Percentiles rank a stretch among this genome's conserved stretches.
These are phyloP conservation scores for Dovyalis caffra DNA, from an alignment of 345 rosid genomes.

Conservation along the genomic window DNA sequence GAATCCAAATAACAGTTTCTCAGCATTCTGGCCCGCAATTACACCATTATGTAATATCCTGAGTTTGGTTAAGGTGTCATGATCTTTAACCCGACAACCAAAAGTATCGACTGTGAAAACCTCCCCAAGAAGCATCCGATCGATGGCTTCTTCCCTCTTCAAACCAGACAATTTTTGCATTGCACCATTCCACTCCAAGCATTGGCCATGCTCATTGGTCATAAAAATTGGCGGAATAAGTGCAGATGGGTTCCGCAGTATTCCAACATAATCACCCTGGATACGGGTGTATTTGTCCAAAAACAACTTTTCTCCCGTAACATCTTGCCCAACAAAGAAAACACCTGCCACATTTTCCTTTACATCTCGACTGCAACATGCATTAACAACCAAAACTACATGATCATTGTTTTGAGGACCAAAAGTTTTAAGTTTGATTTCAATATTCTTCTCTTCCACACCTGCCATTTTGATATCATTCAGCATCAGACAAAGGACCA, in stretches of 20 bases:
- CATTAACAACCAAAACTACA: constrained; percentile 81
- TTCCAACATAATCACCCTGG: constrained; percentile 92
- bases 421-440: constrained; percentile 80
- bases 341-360: constrained; percentile 80
- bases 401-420: constrained; percentile 62
- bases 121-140: constrained; percentile 86
- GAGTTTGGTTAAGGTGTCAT: constrained; percentile 74
- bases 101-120: constrained; percentile 69
- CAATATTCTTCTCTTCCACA: constrained; percentile 74
- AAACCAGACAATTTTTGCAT: constrained; percentile 78
- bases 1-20: constrained; percentile 80
- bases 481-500: too few relatives aligned
- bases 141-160: constrained; percentile 75
- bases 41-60: constrained; percentile 73
- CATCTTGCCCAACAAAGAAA: constrained; percentile 93
- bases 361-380: constrained; percentile 85
- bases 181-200: constrained; percentile 93
- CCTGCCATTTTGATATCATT: too few relatives aligned
- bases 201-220: constrained; percentile 86
- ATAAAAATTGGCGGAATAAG: constrained; percentile 95
- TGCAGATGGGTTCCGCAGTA: constrained; percentile 89
- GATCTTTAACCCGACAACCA: constrained; percentile 78
- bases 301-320: constrained; percentile 77
- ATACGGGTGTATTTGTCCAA: constrained; percentile 94
- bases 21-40: constrained; percentile 64